Percentiles rank a stretch among this genome's conserved stretches.
Evolutionary conservation across 352 stramenopile species (phyloP).

Genomic region (Phytophthora nicotianae): DNA sequence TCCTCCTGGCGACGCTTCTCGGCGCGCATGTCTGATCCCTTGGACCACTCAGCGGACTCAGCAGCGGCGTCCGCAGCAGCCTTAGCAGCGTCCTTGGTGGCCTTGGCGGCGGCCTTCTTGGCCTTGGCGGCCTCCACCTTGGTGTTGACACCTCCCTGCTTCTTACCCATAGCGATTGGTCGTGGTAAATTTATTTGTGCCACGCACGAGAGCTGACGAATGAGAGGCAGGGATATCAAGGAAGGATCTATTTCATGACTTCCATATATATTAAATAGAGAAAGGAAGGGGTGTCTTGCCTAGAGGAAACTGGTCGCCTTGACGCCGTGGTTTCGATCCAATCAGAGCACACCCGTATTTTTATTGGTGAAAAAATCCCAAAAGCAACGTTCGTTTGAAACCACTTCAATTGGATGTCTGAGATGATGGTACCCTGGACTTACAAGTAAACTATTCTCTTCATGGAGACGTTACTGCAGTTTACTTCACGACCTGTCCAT

Average conservation of each 20-base stretch:
- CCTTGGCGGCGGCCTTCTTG: slow-evolving; percentile 64
- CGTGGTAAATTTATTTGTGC: slow-evolving; percentile 13
- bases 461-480: too few relatives aligned
- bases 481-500: too few relatives aligned
- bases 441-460: too few relatives aligned
- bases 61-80: slow-evolving; percentile 45
- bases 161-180: slow-evolving; percentile 49
- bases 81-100: slow-evolving; percentile 61
- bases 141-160: slow-evolving; percentile 62
- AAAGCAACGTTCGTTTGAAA: too few relatives aligned
- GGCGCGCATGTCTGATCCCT: slow-evolving; percentile 55
- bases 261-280: neutral
- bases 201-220: neutral
- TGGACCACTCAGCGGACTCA: slow-evolving; percentile 61
- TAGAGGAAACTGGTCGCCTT: slow-evolving; percentile 4
- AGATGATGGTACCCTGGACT: too few relatives aligned
- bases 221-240: neutral
- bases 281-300: neutral
- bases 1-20: slow-evolving; percentile 56
- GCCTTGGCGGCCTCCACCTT: slow-evolving; percentile 81
- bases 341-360: slow-evolving; percentile 4
- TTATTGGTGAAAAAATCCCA: slow-evolving; percentile 17
- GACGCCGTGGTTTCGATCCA: slow-evolving; percentile 16
- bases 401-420: too few relatives aligned
- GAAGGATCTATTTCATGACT: slow-evolving; percentile 2